A percentile compares a stretch with the other conserved stretches of the same genome.
These are phyloP conservation scores for Dipodascus albidus DNA, from an alignment of 805 yeast genomes.

Conservation along the genomic window DNA sequence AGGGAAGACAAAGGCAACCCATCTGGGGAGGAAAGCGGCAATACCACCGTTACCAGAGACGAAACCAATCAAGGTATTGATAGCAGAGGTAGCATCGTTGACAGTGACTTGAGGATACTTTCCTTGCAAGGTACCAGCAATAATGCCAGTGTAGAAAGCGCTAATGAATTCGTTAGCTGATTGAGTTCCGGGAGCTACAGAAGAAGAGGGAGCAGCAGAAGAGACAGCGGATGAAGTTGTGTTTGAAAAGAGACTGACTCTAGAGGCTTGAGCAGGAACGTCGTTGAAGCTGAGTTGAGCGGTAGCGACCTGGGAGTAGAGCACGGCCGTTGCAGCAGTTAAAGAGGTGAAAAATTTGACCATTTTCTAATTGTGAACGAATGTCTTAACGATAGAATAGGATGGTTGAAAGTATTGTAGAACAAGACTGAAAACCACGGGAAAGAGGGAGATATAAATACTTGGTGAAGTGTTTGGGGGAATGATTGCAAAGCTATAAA, in stretches of 20 bases:
- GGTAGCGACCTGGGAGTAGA: slow-evolving; percentile 1
- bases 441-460: not conserved
- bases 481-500: no score
- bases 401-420: not conserved
- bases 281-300: not conserved
- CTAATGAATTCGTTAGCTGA: not conserved
- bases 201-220: not conserved
- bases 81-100: not conserved
- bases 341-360: not conserved
- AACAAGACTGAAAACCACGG: not conserved
- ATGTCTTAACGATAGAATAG: not conserved
- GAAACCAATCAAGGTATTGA: not conserved
- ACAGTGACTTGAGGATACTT: not conserved
- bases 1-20: not conserved
- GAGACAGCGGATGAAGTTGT: not conserved
- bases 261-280: not conserved
- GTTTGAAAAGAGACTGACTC: not conserved
- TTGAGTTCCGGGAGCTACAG: not conserved
- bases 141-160: not conserved
- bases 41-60: not conserved
- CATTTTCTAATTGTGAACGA: not conserved
- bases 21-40: not conserved
- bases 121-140: not conserved
- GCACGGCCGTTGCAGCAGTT: not conserved
- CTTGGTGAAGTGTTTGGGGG: not conserved